Base-by-base conservation (phyloP, 306 rosid genomes). In the Ammopiptanthus mongolicus region DNA sequence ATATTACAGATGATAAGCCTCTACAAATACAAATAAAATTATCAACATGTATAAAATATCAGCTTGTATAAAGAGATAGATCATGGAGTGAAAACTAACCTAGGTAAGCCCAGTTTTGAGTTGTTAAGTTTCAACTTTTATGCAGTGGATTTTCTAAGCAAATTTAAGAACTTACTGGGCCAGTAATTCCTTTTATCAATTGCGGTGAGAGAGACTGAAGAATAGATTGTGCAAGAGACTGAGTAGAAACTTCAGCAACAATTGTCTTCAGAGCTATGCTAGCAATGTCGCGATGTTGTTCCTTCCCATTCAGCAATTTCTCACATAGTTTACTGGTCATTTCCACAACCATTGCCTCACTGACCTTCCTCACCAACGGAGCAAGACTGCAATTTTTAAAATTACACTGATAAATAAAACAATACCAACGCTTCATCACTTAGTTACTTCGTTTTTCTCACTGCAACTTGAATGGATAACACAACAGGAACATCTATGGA, bases 261-360 rank as follows among this genome's bases (percentile, higher is more conserved):
- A 96, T 84, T 5, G 99, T 93, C 90, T 92, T 96, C 84, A 96
- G 84, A 77, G 99, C 99, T 66, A 96, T 96, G 89, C 96, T 89
- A 58, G 99, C 99, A 80, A 88, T 84, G 82, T 96, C 99, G 10
- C 97, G 98, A 78, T 96, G 97, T 57, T 90, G 97, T 71, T 95
- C 97, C 89, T 90, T 92, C 64, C 89, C 99, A 25, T 96, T 89
- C 5, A 92, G 93, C 85, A 92, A 77, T 79, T 92, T 96, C 11
- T 86, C 91, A 72, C 99, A 96, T 0, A 96, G 87, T 68, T 88
- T 91, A 71, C 80, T 76, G 70, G 91, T 86, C 97, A 96, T 92
- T 75, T 96, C 99, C 82, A 92, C 99, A 53, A 96, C 90, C 69
- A 93, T 90, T 46, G 86, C 74, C 83, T 92, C 98, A 5, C 79